These are phyloP conservation scores for Silene latifolia DNA, from an alignment of 148 eudicot species.

Conservation along the genomic window DNA sequence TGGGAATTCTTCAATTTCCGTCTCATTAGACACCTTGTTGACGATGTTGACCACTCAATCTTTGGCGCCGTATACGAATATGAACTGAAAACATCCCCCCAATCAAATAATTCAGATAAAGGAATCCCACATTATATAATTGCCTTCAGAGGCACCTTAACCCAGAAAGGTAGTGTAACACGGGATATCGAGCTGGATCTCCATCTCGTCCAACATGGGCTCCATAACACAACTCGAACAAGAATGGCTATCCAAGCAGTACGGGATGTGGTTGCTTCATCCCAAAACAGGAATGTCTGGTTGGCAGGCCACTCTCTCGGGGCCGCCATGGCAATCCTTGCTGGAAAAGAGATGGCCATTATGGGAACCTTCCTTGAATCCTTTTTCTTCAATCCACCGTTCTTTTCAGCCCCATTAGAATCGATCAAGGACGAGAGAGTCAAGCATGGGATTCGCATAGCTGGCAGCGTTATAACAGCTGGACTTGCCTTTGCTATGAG, in stretches of 20 bases:
- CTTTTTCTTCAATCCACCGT: slow-evolving; percentile 86
- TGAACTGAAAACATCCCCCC: slow-evolving; percentile 31
- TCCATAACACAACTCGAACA: slow-evolving; percentile 71
- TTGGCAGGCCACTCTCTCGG: slow-evolving; percentile 89
- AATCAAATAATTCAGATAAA: slow-evolving; percentile 18
- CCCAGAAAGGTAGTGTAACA: slow-evolving; percentile 56
- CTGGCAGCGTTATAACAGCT: slow-evolving; percentile 81
- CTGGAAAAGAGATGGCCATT: slow-evolving; percentile 83
- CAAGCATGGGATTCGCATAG: slow-evolving; percentile 79
- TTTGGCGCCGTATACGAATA: slow-evolving; percentile 79
- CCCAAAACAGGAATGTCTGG: slow-evolving; percentile 55
- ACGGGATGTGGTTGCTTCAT: slow-evolving; percentile 56
- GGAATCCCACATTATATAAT: slow-evolving; percentile 54
- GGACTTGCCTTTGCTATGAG: slow-evolving; percentile 74
- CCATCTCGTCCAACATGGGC: slow-evolving; percentile 60
- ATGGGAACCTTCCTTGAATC: slow-evolving; percentile 55
- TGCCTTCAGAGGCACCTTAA: slow-evolving; percentile 84
- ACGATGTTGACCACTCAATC: slow-evolving; percentile 65
- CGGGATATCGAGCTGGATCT: slow-evolving; percentile 74
- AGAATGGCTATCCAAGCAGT: slow-evolving; percentile 67
- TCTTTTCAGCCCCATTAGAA: slow-evolving; percentile 78
- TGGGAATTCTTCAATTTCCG: slow-evolving; percentile 76
- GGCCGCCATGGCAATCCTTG: slow-evolving; percentile 79
- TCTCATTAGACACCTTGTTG: slow-evolving; percentile 51
- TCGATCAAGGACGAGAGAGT: slow-evolving; percentile 68